Evolutionary conservation across 768 basidiomycete species (phyloP).

Genomic region (Panaeolus papilionaceus): DNA sequence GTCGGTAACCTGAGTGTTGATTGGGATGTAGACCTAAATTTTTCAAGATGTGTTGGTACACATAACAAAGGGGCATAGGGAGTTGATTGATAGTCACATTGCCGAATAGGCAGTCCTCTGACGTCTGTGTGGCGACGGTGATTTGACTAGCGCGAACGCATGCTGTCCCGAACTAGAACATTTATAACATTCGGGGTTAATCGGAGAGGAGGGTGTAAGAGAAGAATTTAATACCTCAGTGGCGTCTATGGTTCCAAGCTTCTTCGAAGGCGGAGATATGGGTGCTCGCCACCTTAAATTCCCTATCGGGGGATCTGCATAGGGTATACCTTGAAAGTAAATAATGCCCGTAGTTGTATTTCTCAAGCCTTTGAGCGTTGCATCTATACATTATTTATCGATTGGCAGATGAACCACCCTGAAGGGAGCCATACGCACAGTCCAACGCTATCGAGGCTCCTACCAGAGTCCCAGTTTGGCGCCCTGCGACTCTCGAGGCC

Average conservation of each 20-base stretch:
- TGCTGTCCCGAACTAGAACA: conserved; percentile 38
- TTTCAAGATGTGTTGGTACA: neutral
- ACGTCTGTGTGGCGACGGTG: conserved; percentile 34
- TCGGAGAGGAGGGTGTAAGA: neutral
- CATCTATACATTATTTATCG: conserved; percentile 34
- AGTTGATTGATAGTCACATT: conserved; percentile 35
- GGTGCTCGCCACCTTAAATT: conserved; percentile 48
- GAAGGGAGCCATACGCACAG: no score
- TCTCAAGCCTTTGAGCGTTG: conserved; percentile 40
- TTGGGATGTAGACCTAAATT: conserved; percentile 42
- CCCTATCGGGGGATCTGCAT: conserved; percentile 49
- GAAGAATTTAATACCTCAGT: conserved; percentile 32
- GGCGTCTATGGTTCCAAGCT: conserved; percentile 44
- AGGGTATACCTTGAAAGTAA: conserved; percentile 48
- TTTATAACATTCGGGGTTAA: neutral
- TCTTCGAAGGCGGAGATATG: conserved; percentile 42
- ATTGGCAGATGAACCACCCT: no score
- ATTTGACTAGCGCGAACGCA: conserved; percentile 42
- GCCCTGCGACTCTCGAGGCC: no score
- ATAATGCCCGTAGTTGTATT: conserved; percentile 39
- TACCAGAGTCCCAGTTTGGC: no score
- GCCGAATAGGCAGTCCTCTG: conserved; percentile 51
- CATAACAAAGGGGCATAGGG: neutral
- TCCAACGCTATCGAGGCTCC: no score
- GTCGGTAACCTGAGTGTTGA: conserved; percentile 26